A percentile compares a stretch with the other conserved stretches of the same genome.
phyloP scores from a whole-genome alignment of 306 rosid genomes.

The apple (Malus domestica) region ASM211411v1 NC_041804.1:25853001-25853500 shows the following conservation, averaged over 20 bases:
- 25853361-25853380: background rate
- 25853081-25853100: too few relatives aligned
- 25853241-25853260: too few relatives aligned
- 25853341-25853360: background rate
- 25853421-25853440: background rate
- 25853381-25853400: too few relatives aligned
- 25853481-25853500: background rate
- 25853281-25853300: too few relatives aligned
- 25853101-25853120: background rate
- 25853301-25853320: background rate
- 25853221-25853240: too few relatives aligned
- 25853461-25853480: background rate
- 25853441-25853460: background rate
- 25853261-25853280: background rate
- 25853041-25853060: too few relatives aligned
- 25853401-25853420: background rate
- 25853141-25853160: background rate
- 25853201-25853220: too few relatives aligned
- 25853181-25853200: too few relatives aligned
- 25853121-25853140: background rate
- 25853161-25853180: background rate
- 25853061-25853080: too few relatives aligned
- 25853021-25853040: too few relatives aligned
- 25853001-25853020: too few relatives aligned
- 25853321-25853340: background rate